These are phyloP conservation scores for Colletotrichum brevisporum DNA, from an alignment of 2,329 filamentous ascomycete species.

Conservation along the genomic window DNA sequence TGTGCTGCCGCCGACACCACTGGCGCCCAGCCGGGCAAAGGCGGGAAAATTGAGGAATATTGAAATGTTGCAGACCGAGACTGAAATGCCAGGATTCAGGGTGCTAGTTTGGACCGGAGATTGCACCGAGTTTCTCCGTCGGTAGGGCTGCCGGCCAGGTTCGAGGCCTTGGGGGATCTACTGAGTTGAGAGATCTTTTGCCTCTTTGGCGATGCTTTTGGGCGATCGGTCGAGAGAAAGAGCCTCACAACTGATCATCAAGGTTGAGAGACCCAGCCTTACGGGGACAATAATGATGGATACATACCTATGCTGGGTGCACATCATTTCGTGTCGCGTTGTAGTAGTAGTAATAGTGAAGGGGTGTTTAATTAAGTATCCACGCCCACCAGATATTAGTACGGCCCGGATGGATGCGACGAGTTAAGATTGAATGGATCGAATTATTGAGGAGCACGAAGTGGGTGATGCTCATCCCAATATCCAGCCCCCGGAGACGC, in stretches of 20 bases:
- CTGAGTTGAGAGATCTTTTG: neutral
- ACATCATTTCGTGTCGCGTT: neutral
- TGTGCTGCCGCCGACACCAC: neutral
- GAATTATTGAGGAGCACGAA: neutral
- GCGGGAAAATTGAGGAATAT: slow-evolving; percentile 25
- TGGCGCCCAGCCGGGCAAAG: slow-evolving; percentile 35
- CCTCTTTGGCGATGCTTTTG: no score
- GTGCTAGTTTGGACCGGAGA: neutral
- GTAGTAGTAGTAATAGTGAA: neutral
- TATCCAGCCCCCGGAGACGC: slow-evolving; percentile 9
- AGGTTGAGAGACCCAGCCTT: neutral
- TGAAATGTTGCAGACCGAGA: neutral
- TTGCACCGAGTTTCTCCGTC: slow-evolving; percentile 15
- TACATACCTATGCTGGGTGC: neutral
- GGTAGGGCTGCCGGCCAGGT: neutral
- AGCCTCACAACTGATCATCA: neutral
- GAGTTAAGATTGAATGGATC: neutral
- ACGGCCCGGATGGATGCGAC: neutral
- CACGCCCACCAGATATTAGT: neutral
- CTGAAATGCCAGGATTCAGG: neutral
- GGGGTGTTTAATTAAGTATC: neutral
- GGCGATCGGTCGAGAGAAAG: neutral
- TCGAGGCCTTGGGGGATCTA: neutral
- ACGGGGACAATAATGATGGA: no score
- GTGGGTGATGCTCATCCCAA: neutral